phyloP scores from a whole-genome alignment of 1,284 basidiomycete species.

The Rhodotorula glutinis region DNA sequence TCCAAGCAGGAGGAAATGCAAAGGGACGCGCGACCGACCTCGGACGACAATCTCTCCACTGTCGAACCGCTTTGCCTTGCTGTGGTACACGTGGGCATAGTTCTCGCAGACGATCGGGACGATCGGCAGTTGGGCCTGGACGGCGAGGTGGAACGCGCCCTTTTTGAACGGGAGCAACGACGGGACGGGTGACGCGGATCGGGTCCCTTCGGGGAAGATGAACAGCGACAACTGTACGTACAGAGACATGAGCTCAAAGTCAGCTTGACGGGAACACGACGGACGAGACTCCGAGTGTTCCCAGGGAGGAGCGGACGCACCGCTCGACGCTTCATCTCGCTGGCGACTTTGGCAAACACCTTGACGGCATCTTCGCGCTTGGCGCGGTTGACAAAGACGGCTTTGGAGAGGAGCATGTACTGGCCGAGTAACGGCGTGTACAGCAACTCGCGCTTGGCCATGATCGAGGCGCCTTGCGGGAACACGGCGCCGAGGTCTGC shows the following conservation, averaged over 20 bases:
- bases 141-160: conserved; percentile 93
- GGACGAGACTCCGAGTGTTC: too few relatives aligned
- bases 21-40: conserved; percentile 62
- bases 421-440: conserved; percentile 83
- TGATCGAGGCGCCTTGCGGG: conserved; percentile 77
- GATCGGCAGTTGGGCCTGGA: conserved; percentile 79
- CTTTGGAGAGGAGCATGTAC: conserved; percentile 81
- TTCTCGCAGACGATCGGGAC: conserved; percentile 92
- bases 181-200: conserved; percentile 65
- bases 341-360: conserved; percentile 71
- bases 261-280: too few relatives aligned
- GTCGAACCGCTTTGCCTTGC: conserved; percentile 60
- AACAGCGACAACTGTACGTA: conserved; percentile 68
- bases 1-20: too few relatives aligned
- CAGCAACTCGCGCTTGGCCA: conserved; percentile 89
- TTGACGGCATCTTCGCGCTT: conserved; percentile 70
- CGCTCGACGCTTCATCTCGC: conserved; percentile 65
- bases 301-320: too few relatives aligned
- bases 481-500: conserved; percentile 74
- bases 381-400: conserved; percentile 87
- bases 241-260: too few relatives aligned
- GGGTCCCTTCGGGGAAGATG: conserved; percentile 91
- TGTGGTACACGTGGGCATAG: conserved; percentile 42
- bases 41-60: conserved; percentile 72
- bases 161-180: conserved; percentile 89